Base-by-base conservation (phyloP, 768 basidiomycete species). In the Leucosporidium yakuticum region DNA sequence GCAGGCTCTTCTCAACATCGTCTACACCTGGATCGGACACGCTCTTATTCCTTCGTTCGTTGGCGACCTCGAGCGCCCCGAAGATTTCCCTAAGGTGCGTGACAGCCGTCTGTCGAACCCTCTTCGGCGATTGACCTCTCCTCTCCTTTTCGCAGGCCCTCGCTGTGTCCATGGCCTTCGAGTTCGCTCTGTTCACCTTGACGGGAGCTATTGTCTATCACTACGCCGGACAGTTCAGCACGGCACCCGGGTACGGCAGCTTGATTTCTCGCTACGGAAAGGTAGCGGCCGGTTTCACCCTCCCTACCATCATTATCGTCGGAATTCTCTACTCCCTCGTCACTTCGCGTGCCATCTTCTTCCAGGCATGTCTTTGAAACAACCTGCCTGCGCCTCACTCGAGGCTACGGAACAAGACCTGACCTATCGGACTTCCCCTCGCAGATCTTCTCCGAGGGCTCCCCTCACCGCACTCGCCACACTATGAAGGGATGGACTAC, bases 161-260 rank as follows among this genome's bases (percentile, higher is more conserved):
- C 36, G 74, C 63, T 49, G 44, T 74, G 8, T 68, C 63, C 15
- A 77, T 74, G 64, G 54, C 57, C 1, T 60, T 65, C 4, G 72
- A 77, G 63, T 58, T 77, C 61, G 27, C 64, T n/a, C 68, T 77
- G 12, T 76, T 72, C 72, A 73, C 75, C 21, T 34, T 74, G 57
- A 65, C 67, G 0, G 76, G 76, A 5, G 72, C 71, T 2, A 63
- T 76, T 36, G 74, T 76, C 11, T 77, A 74, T 65, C 34, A 39
- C 23, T 60, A 76, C 67, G 64, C 73, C 29, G 73, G 75, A 1
- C 65, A 73, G 60, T 69, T 67, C 55, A 62, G 69, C 1, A 70
- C 64, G 2, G 67, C 72, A 2, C 34, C 57, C 25, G 56, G 55
- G 7, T 27, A 73, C 60, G 74, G 73, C 7, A 61, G 65, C 1